A percentile compares a stretch with the other conserved stretches of the same genome.
Conservation (phyloP, 352 stramenopile species). For the Globisporangium spinosum region DNA sequence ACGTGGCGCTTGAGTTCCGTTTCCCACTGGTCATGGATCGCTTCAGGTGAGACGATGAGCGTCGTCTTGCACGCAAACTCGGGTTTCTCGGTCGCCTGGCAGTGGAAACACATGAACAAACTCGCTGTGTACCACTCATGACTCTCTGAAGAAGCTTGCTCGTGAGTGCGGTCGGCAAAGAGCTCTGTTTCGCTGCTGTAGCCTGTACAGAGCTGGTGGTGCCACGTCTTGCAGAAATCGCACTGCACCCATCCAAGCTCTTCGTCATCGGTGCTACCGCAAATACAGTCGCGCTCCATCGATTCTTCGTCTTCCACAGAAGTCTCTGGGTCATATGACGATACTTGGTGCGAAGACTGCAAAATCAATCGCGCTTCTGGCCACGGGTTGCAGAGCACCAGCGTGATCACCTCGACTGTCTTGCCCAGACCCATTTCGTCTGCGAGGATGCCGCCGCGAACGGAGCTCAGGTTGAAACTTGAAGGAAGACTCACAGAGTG, state of each 20-base stretch:
- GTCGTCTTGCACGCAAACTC: constrained; percentile 66
- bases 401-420: constrained; percentile 77
- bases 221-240: constrained; percentile 47
- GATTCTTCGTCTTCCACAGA: not conserved
- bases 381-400: constrained; percentile 45
- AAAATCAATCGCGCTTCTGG: constrained; percentile 30
- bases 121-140: constrained; percentile 10
- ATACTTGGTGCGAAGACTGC: constrained; percentile 33
- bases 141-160: not conserved
- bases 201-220: constrained; percentile 64
- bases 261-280: constrained; percentile 35
- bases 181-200: constrained; percentile 16
- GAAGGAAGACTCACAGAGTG: not conserved
- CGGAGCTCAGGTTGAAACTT: constrained; percentile 14
- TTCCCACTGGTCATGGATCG: constrained; percentile 91
- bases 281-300: constrained; percentile 42
- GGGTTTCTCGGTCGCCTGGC: constrained; percentile 38
- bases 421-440: constrained; percentile 92
- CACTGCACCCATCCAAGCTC: constrained; percentile 46
- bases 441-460: constrained; percentile 87
- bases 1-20: constrained; percentile 85
- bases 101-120: constrained; percentile 65
- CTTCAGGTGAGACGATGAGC: constrained; percentile 90
- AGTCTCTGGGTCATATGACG: not conserved
- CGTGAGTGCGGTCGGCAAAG: not conserved